Conservation (phyloP, 306 rosid species). For the Prunus fruticosa region DNA sequence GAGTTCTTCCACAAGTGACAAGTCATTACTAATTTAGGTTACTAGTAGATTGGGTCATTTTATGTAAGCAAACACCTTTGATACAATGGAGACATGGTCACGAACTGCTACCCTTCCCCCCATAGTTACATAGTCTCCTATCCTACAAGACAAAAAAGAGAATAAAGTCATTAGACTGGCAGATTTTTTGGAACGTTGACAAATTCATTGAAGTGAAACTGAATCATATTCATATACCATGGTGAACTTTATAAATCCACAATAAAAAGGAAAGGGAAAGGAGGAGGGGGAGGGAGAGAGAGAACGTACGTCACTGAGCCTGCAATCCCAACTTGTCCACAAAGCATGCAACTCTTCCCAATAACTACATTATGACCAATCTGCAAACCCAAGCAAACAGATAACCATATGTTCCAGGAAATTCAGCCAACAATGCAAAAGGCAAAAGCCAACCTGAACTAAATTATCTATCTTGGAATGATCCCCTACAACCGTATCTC, state of each 20-base stretch:
- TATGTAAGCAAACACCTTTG: constrained; percentile 52
- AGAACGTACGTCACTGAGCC: constrained; percentile 80
- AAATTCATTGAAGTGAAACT: constrained; percentile 4
- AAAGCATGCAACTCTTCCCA: constrained; percentile 78
- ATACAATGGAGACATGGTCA: constrained; percentile 71
- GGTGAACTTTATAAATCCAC: not conserved
- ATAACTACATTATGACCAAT: constrained; percentile 85
- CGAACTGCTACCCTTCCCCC: constrained; percentile 96
- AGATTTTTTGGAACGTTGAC: constrained; percentile 20
- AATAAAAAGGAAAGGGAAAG: not conserved
- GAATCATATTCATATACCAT: not conserved
- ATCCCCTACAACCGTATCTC: constrained; percentile 83
- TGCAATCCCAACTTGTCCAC: constrained; percentile 98
- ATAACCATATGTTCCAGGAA: constrained; percentile 5
- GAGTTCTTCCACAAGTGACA: not conserved
- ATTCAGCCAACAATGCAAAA: not conserved
- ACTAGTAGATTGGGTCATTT: constrained; percentile 10
- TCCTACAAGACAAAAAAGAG: constrained; percentile 40
- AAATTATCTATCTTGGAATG: constrained; percentile 86
- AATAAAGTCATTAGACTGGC: constrained; percentile 15
- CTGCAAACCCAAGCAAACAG: constrained; percentile 51
- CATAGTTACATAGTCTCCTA: constrained; percentile 82
- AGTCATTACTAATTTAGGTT: not conserved
- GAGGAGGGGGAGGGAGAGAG: not conserved
- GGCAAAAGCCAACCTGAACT: constrained; percentile 69